Evolutionary conservation across 2,329 filamentous ascomycete genomes (phyloP).

Genomic region (Colletotrichum liriopes): DNA sequence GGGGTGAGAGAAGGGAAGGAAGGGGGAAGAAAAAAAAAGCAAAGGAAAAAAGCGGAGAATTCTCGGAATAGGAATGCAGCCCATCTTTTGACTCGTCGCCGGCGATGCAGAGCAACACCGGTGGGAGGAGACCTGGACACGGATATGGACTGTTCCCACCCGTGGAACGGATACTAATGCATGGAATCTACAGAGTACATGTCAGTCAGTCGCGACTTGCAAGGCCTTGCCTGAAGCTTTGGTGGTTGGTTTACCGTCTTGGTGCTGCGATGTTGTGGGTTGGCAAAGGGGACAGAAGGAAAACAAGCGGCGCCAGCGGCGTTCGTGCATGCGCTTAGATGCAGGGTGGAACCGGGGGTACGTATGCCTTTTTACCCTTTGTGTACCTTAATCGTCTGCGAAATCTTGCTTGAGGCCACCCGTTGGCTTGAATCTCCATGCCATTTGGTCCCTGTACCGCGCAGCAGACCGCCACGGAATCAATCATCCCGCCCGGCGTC

Average conservation of each 20-base stretch:
- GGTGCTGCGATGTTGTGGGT: conserved; percentile 16
- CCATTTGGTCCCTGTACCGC: conserved; percentile 22
- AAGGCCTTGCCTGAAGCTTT: conserved; percentile 17
- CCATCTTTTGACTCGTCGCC: conserved; percentile 20
- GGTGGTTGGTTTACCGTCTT: conserved; percentile 1
- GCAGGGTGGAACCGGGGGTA: conserved; percentile 40
- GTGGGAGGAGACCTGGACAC: neutral
- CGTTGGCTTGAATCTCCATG: conserved; percentile 21
- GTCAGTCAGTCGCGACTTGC: conserved; percentile 9
- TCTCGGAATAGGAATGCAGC: conserved; percentile 35
- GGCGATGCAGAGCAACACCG: neutral
- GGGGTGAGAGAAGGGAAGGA: too few species aligned
- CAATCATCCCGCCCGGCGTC: conserved; percentile 29
- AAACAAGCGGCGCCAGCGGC: conserved; percentile 28
- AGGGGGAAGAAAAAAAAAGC: neutral
- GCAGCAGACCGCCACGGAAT: conserved; percentile 35
- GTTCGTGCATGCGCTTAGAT: conserved; percentile 37
- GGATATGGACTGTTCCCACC: conserved; percentile 8
- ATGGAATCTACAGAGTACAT: conserved; percentile 9
- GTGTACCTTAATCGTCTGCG: conserved; percentile 27
- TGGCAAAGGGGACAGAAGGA: conserved; percentile 4
- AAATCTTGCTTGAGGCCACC: conserved; percentile 40
- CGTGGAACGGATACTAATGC: conserved; percentile 19
- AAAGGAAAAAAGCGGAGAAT: conserved; percentile 33
- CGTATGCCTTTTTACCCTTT: conserved; percentile 43